Evolutionary conservation across 2,329 filamentous ascomycete genomes (phyloP), one percentile per base, ranked within the genome.

Genomic region (Tricladium varicosporioides): DNA sequence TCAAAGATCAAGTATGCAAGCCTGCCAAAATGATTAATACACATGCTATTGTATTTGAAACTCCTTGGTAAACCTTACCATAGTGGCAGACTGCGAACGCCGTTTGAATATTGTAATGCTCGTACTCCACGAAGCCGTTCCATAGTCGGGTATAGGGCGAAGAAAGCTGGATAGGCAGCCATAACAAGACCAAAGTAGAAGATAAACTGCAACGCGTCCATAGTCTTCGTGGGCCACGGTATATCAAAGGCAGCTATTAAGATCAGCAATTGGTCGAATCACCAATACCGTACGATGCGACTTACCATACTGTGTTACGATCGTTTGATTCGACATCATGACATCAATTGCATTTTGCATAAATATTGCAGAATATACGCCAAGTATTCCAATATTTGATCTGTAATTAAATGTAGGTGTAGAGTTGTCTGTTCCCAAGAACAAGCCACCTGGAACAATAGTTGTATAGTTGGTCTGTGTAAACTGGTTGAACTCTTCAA

Each of bases 21-120:
- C 55, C 55, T 57, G 18, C 2, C 3, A 42, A 5, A 5, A 15
- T 43, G 8, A 44, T 15, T 15, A 43, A 4, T 44, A 16, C n/a
- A n/a, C n/a, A n/a, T n/a, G n/a, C n/a, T n/a, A n/a, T n/a, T n/a
- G n/a, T n/a, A n/a, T n/a, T n/a, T n/a, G n/a, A n/a, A n/a, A n/a
- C n/a, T n/a, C n/a, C n/a, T n/a, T n/a, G n/a, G n/a, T n/a, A n/a
- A n/a, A n/a, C n/a, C 49, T 44, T 47, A 57, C 92, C 92, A 96
- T 1, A 96, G 76, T 0, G 91, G 89, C 10, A 88, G 76, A 0
- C 88, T 86, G 10, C 89, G 80, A 16, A 96, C 91, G 46, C 92
- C 92, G 67, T 96, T 96, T 58, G 89, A 93, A 73, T 94, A 96
- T 70, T 96, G 88, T 36, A 96, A 76, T n/a, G 88, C 88, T 51